phyloP scores from a whole-genome alignment of 768 basidiomycete genomes.

The Panaeolus papilionaceus region DNA sequence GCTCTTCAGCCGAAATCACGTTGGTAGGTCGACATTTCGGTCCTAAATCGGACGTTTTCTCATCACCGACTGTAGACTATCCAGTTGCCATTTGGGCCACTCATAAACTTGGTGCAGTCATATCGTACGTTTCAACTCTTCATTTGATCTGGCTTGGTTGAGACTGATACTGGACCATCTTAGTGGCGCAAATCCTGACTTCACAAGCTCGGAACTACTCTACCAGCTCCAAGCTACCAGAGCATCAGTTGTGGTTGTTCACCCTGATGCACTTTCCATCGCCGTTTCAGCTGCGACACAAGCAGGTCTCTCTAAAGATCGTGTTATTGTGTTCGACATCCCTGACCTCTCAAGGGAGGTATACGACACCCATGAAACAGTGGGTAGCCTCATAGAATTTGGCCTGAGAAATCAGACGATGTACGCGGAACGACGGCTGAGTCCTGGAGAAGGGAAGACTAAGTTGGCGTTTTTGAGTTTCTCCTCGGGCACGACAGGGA shows the following conservation, averaged over 20 bases:
- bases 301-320: slow-evolving; percentile 44
- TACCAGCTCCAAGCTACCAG: slow-evolving; percentile 60
- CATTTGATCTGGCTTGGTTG: neutral
- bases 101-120: slow-evolving; percentile 60
- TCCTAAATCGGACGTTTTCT: neutral
- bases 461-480: slow-evolving; percentile 77
- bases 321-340: slow-evolving; percentile 50
- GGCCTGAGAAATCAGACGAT: slow-evolving; percentile 46
- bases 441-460: slow-evolving; percentile 65
- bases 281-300: slow-evolving; percentile 48
- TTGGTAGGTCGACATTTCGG: slow-evolving; percentile 46
- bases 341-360: slow-evolving; percentile 18
- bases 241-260: slow-evolving; percentile 52
- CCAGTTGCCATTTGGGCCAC: slow-evolving; percentile 61
- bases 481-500: slow-evolving; percentile 78
- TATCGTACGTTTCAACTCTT: slow-evolving; percentile 51
- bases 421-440: slow-evolving; percentile 58
- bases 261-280: slow-evolving; percentile 49
- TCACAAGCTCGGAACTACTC: slow-evolving; percentile 55
- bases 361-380: slow-evolving; percentile 34
- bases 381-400: slow-evolving; percentile 54
- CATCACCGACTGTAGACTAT: slow-evolving; percentile 47
- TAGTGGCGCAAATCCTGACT: slow-evolving; percentile 65
- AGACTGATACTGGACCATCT: neutral
- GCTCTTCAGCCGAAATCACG: slow-evolving; percentile 70